Evolutionary conservation across 257 asterid species (phyloP), one percentile per base, ranked within the genome.

Genomic region (Prunella vulgaris): DNA sequence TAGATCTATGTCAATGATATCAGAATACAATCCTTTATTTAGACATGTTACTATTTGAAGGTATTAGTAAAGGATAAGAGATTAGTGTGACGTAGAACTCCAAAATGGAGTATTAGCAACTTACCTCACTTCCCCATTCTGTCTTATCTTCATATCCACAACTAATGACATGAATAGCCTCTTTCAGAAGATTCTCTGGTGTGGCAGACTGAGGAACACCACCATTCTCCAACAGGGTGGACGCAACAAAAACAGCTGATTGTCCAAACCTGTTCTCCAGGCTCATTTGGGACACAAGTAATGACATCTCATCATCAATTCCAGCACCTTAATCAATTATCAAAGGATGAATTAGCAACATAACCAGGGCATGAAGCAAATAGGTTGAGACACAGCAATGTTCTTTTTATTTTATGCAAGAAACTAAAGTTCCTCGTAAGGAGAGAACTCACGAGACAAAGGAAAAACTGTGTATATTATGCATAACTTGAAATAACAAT

Each of bases 61-160:
- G 44, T 27, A 68, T 37, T 60, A 74, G 27, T 12, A 68, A 33
- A 40, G 62, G 40, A 64, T 53, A 10, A 0, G 42, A 56, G 33
- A 46, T 71, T 27, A 60, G 71, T 22, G 70, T 54, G 74, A 38
- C 35, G 33, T 25, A n/a, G 56, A 64, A 53, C 15, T 68, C 64
- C 35, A 40, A 51, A 51, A 71, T 68, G 60, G 46, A 60, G 70
- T 24, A 60, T 42, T 60, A 72, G 27, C 18, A 66, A 61, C 64
- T 54, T 76, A 93, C 97, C 95, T 93, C 98, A 69, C 78, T 77
- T 76, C 98, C 98, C 98, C 98, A 93, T 73, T 93, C 98, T 65
- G 97, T n/a, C 82, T 93, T 93, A 70, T 93, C 98, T 79, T 93
- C 98, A n/a, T 88, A 93, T n/a, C 98, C 98, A 86, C 98, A 93